Evolutionary conservation across 2,329 filamentous ascomycete species (phyloP), one percentile per base, ranked within the genome.

Genomic region (Trichoderma atroviride): DNA sequence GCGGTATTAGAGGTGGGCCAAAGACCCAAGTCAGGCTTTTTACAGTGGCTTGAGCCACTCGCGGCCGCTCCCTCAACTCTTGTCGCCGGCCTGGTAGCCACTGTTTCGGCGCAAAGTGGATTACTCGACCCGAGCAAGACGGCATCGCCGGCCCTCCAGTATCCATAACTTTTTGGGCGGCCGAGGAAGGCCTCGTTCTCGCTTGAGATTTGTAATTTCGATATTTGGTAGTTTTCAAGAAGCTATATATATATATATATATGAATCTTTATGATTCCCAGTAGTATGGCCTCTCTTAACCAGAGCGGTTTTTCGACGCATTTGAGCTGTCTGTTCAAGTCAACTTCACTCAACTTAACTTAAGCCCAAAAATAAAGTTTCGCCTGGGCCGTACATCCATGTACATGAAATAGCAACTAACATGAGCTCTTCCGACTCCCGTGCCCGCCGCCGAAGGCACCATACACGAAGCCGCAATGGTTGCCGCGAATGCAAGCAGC

Each of bases 391-490:
- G 22, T 3, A 35, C 13, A 40, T n/a, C n/a, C n/a, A 50, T 33
- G 6, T 10, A 16, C 5, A 7, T 5, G 13, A 24, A 50, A 24
- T 10, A 10, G 10, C 9, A 5, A 5, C n/a, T 13, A 11, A 24
- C 22, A 61, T 61, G 58, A 61, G 40, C 22, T 61, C 40, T 11
- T 61, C 58, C 27, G 58, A 61, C 37, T 61, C 58, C 14, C 58
- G 40, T 22, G 37, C 37, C 37, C 58, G 58, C 40, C 58, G 27
- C 5, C 58, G 58, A n/a, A 43, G 40, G 29, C 40, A 61, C 31
- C 58, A 61, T 24, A 61, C 58, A 19, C 58, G 58, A n/a, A 61
- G 58, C 27, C 58, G 58, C 11, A 61, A 61, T 50, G 58, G 58
- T 6, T 61, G 58, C n/a, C 58, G 37, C 27, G 58, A 61, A 4